These are phyloP conservation scores for Rhizoclosmatium globosum DNA, from an alignment of 192 early-diverging fungal species.

Conservation along the genomic window DNA sequence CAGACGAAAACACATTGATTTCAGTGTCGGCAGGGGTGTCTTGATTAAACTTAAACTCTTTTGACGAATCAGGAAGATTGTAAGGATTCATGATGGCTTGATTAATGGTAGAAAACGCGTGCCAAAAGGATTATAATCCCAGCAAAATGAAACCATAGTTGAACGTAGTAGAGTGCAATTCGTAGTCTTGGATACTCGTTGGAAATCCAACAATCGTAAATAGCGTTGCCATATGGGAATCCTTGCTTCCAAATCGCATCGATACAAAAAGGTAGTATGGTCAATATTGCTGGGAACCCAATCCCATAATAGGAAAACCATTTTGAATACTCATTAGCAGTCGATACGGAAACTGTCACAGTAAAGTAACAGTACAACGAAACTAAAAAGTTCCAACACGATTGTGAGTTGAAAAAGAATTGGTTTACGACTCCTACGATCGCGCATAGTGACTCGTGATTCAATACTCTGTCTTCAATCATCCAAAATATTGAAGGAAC, in stretches of 20 bases:
- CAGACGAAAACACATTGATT: background rate
- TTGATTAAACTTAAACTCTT: background rate
- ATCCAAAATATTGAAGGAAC: background rate
- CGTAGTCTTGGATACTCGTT: slow-evolving; percentile 3
- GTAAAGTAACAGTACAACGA: slow-evolving; percentile 19
- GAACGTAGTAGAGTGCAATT: slow-evolving; percentile 10
- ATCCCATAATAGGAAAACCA: background rate
- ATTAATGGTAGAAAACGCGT: background rate
- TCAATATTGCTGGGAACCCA: background rate
- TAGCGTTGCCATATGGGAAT: slow-evolving; percentile 8
- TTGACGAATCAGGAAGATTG: background rate
- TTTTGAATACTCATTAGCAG: background rate
- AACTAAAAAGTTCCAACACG: slow-evolving; percentile 13
- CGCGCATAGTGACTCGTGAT: background rate
- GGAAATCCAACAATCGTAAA: slow-evolving; percentile 28
- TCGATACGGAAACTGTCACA: background rate
- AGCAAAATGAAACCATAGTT: slow-evolving; percentile 22
- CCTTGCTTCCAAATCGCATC: background rate
- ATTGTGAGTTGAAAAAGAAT: background rate
- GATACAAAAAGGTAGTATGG: background rate
- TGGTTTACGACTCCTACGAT: slow-evolving; percentile 9
- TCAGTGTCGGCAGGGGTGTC: background rate
- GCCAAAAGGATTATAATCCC: background rate
- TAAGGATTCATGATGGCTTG: background rate
- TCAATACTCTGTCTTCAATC: background rate